Evolutionary conservation across 2,329 filamentous ascomycete species (phyloP), one percentile per base, ranked within the genome.

Genomic region (Sphaerulina vaccinii): DNA sequence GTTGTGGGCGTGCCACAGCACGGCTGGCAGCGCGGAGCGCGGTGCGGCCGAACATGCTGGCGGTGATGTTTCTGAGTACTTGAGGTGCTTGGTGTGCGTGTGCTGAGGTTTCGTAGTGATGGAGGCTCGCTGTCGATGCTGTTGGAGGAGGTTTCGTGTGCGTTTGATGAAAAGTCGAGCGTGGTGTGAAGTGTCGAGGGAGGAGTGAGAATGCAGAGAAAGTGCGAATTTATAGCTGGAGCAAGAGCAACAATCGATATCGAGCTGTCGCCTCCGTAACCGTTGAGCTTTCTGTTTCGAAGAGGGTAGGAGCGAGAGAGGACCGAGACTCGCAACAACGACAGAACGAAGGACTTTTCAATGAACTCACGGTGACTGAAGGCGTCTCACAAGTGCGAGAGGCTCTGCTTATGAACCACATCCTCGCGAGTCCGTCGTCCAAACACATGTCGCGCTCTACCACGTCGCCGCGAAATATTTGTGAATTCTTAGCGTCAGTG

Each of bases 21-120:
- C 51, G 55, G 46, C 43, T 49, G 41, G 52, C 55, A 24, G 49
- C 42, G 48, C 59, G 50, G 39, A 60, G 41, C 21, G 49, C 51
- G 24, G 45, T 56, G 39, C 59, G 59, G 44, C 55, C 52, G 35
- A 61, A 51, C 59, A 61, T 61, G 15, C 6, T 60, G 51, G 15
- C 36, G 36, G 19, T 9, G 18, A 21, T 22, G 18, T 3, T 11
- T 16, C n/a, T 32, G 27, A 32, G 27, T 13, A 6, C 11, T 10
- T 6, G 5, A 32, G 2, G n/a, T 10, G 27, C n/a, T 10, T 10
- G 5, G 9, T 32, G 27, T 32, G 27, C 27, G 4, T 32, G 27
- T 32, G 27, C 27, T 32, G 27, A 11, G 27, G 11, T 10, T 32
- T 29, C 27, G 4, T 32, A 32, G 27, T 32, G 27, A 32, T 32